Evolutionary conservation across 2,329 filamentous ascomycete genomes (phyloP), one percentile per base, ranked within the genome.

Genomic region (Trichoderma citrinoviride): DNA sequence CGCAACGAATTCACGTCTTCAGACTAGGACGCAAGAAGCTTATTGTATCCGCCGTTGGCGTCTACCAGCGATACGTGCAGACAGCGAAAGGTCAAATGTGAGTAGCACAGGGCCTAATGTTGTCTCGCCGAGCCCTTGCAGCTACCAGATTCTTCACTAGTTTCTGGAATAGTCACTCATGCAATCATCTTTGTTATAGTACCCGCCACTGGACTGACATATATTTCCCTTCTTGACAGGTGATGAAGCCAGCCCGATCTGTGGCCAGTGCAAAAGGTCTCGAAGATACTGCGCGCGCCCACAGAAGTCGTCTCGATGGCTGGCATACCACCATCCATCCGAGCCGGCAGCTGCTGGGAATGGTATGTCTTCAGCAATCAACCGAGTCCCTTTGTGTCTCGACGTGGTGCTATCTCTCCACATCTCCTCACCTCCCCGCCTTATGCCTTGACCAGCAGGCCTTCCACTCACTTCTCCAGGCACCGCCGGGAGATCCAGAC

Each of bases 41-140:
- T n/a, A 56, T 41, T 19, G 15, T 1, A 21, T 49, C 52, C 19
- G 19, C 41, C 27, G 14, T 43, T 23, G 29, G 43, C 29, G 40
- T 21, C 37, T 50, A 19, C 5, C 40, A 78, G 76, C 67, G 76
- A 78, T 50, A 78, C 75, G 2, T 78, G 76, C 58, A 75, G 76
- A 3, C 69, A 71, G 12, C 76, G 76, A 56, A 78, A 78, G 62
- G 64, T 77, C 2, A 78, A 76, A 65, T 78, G 76, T 76, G 65
- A 12, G 65, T 56, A 3, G 27, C 25, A 27, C 56, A 19, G 12
- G 8, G 19, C 14, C 33, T 4, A 37, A 37, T 37, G 33, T 10
- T 7, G 5, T 25, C 3, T 14, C 14, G 27, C n/a, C 10, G 17
- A 19, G 12, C 40, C 10, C n/a, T 21, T 21, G 7, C 7, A 17